Evolutionary conservation across 2,329 filamentous ascomycete species (phyloP), one percentile per base, ranked within the genome.

Genomic region (Penicillium nordicum): DNA sequence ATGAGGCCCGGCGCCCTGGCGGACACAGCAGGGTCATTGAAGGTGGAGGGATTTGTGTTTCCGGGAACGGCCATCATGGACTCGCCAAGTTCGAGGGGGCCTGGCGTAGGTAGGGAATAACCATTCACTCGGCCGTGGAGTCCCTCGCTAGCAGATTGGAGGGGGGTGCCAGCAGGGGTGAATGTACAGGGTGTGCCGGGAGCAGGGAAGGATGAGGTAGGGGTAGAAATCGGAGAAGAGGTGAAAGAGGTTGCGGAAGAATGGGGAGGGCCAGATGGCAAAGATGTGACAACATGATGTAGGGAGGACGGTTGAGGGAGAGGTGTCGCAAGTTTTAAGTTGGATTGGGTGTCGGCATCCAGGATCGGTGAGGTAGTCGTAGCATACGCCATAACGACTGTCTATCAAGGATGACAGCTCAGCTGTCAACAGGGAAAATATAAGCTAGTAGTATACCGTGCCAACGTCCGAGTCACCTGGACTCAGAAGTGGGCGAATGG

Each of bases 51-150:
- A 18, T 71, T 74, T n/a, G 73, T 67, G 32, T 71, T 71, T 12
- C 76, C 71, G 32, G 78, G 74, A 60, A 76, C 59, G 61, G 69
- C 68, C 60, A 90, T 75, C 44, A 88, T 79, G n/a, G 89, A 80
- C 63, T 93, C 90, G 34, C 89, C 88, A 43, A 94, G 82, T 67
- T 88, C 83, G 59, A 92, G 84, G 53, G 82, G 82, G 11, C 81
- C 74, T 4, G 81, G 77, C 27, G 79, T 69, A 14, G 68, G 61
- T 38, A 73, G 63, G 36, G 63, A 63, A 36, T 59, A 55, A 30
- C 68, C 62, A 30, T 64, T 61, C 29, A 68, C 56, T 54, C 68
- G 69, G 41, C 68, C 69, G 55, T 67, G 68, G 45, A 67, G 60
- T 29, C 69, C 67, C 58, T 76, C 74, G 29, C 68, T 64, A 30